phyloP scores from a whole-genome alignment of 2,329 filamentous ascomycete species.

The Colletotrichum sp. region DNA sequence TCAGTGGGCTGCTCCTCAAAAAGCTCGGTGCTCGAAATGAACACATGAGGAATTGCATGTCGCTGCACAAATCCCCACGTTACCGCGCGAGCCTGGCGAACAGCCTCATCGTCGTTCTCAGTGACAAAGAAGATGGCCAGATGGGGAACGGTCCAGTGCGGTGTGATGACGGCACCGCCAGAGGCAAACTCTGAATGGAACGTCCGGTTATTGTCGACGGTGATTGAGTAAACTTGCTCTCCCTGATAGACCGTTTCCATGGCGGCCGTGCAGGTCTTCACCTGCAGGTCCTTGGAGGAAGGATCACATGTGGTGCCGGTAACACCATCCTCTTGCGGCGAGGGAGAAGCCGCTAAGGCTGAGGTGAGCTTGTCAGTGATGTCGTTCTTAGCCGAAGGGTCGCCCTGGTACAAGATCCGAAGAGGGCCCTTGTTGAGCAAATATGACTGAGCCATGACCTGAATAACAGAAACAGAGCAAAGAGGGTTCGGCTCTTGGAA shows the following conservation, averaged over 20 bases:
- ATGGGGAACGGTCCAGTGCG: conserved; percentile 52
- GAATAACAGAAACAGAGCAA: conserved; percentile 44
- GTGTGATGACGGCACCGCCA: conserved; percentile 43
- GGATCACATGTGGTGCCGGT: neutral
- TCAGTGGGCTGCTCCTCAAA: conserved; percentile 38
- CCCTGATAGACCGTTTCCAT: conserved; percentile 31
- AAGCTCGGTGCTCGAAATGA: conserved; percentile 49
- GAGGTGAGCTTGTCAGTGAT: conserved; percentile 54
- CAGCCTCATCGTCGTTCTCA: conserved; percentile 43
- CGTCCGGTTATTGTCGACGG: conserved; percentile 43
- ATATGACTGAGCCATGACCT: conserved; percentile 52
- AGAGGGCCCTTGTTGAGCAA: conserved; percentile 51
- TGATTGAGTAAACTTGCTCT: conserved; percentile 37
- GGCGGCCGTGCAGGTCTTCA: conserved; percentile 53
- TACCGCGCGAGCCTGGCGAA: conserved; percentile 42
- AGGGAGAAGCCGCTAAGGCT: conserved; percentile 45
- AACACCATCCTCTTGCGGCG: conserved; percentile 22
- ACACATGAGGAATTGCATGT: conserved; percentile 51
- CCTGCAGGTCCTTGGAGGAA: conserved; percentile 36
- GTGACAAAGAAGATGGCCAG: conserved; percentile 55
- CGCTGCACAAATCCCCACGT: conserved; percentile 52
- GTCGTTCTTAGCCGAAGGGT: conserved; percentile 41
- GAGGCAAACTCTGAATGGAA: conserved; percentile 39
- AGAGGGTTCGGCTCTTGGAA: conserved; percentile 28
- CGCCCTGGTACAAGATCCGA: conserved; percentile 54